These are phyloP conservation scores for Colletotrichum siamense DNA, from an alignment of 2,329 filamentous ascomycete genomes.

Conservation along the genomic window DNA sequence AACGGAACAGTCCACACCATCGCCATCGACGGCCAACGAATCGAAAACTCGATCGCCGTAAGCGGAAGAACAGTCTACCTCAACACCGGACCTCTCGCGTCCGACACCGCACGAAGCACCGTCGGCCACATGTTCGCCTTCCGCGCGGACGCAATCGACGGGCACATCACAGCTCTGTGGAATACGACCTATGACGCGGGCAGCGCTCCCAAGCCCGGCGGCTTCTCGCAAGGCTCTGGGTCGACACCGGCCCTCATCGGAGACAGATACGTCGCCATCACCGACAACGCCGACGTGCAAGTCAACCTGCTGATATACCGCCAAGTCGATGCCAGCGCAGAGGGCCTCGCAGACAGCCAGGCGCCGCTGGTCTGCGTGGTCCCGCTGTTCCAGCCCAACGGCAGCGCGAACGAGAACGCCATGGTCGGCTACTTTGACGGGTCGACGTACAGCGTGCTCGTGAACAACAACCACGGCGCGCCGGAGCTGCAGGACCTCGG, in stretches of 20 bases:
- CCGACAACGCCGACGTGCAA: background rate
- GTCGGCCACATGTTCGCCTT: background rate
- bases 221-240: background rate
- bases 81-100: background rate
- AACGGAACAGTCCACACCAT: background rate
- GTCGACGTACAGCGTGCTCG: background rate
- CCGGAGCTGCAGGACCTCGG: background rate
- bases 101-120: background rate
- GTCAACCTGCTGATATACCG: background rate
- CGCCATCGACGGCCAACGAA: background rate
- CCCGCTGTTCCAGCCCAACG: background rate
- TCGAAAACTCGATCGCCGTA: background rate
- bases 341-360: accelerated
- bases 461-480: background rate
- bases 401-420: background rate
- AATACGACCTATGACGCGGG: background rate
- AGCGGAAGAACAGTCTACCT: background rate
- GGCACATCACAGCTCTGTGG: background rate
- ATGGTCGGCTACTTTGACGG: background rate
- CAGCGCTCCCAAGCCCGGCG: background rate
- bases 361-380: background rate
- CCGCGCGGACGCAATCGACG: background rate
- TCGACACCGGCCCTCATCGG: background rate
- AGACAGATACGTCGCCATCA: background rate
- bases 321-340: background rate